Conservation (phyloP, 768 basidiomycete genomes). For the Fomitopsis serialis region DNA sequence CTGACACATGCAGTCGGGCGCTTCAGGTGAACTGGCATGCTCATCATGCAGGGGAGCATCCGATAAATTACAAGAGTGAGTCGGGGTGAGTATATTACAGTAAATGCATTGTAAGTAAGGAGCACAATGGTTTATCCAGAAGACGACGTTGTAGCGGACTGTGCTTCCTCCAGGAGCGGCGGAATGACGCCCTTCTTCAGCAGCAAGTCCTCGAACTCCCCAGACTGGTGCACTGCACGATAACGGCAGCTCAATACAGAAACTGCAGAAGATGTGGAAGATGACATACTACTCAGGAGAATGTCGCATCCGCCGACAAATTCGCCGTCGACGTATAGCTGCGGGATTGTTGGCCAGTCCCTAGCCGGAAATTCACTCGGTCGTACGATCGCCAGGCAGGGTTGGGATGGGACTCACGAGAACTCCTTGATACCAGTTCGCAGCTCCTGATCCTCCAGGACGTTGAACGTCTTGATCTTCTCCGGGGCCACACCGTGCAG, state of each 20-base stretch:
- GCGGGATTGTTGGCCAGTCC: slow-evolving; percentile 97
- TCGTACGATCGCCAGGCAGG: neutral
- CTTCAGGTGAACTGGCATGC: too few relatives aligned
- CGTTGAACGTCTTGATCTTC: slow-evolving; percentile 88
- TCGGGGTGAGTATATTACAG: neutral
- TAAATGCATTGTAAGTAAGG: neutral
- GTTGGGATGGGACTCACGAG: too few relatives aligned
- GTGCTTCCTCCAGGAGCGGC: slow-evolving; percentile 23
- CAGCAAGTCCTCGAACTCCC: slow-evolving; percentile 83
- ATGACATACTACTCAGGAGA: slow-evolving; percentile 72
- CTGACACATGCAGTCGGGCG: too few relatives aligned
- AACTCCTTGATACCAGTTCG: slow-evolving; percentile 90
- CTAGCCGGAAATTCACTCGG: slow-evolving; percentile 33
- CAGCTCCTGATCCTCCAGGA: slow-evolving; percentile 80
- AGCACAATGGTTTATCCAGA: neutral
- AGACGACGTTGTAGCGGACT: neutral
- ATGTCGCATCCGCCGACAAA: slow-evolving; percentile 98
- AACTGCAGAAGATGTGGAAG: neutral
- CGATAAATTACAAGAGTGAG: too few relatives aligned
- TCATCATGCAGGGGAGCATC: too few relatives aligned
- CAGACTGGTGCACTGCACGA: slow-evolving; percentile 86
- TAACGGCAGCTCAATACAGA: neutral
- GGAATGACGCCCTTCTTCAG: slow-evolving; percentile 68
- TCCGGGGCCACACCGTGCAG: slow-evolving; percentile 73
- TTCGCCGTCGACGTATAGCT: slow-evolving; percentile 90